Evolutionary conservation across 495 filamentous ascomycete genomes (phyloP), one percentile per base, ranked within the genome.

Genomic region (Cenococcum geophilum): DNA sequence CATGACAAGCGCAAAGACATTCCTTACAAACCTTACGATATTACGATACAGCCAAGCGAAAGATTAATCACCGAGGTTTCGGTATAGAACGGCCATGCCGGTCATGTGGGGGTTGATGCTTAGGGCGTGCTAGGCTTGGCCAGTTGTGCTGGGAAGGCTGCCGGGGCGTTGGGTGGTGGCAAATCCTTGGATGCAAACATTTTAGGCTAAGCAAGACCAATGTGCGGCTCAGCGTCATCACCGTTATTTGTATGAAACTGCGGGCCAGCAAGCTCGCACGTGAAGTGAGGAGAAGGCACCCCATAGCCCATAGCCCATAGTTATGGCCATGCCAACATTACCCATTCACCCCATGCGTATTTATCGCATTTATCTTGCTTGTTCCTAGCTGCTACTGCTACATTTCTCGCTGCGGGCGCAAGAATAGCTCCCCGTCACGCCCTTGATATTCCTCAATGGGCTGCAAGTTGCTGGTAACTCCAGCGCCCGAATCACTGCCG

Each of bases 401-500:
- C 27, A 6, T 32, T 32, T 32, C 27, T 32, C 27, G 27, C 27
- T 32, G 2, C 40, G 40, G 18, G 40, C 40, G 40, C 40, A 45
- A 45, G 40, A 45, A 45, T 16, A 45, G 18, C 40, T 16, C 18
- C 40, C 11, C 11, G 40, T 10, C 12, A 45, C 40, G 12, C 40
- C 14, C 18, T 45, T 45, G 18, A 45, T 45, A 45, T 45, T 45
- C 14, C 14, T 45, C 40, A 32, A 32, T 45, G 40, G 40, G 40
- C 18, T 45, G 40, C 18, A 14, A 18, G 14, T 10, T 45, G 40
- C 40, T 16, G 4, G 18, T 14, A 23, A 32, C 21, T 52, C 49
- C 25, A 52, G 49, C 49, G 49, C 49, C 49, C 49, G 49, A 52
- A 52, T 23, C 25, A 32, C 49, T 52, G 49, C 23, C 49, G 49